Evolutionary conservation across 805 yeast genomes (phyloP).

Genomic region (Peterozyma xylosa): DNA sequence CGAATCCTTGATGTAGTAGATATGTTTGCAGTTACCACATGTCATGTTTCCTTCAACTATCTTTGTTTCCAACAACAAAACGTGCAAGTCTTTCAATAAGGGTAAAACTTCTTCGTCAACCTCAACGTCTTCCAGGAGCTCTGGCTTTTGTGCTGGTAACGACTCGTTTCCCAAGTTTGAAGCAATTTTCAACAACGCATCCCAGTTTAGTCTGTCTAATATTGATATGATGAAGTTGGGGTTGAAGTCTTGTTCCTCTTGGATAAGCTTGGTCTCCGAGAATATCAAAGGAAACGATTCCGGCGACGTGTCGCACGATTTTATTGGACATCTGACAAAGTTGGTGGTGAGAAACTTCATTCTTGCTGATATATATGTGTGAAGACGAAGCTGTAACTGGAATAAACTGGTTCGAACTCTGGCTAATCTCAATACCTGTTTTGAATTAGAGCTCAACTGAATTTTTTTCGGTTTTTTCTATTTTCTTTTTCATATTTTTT

Average conservation of each 20-base stretch:
- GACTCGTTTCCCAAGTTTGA: conserved; percentile 60
- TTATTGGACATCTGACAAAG: conserved; percentile 90
- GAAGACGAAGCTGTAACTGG: background rate
- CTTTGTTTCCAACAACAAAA: conserved; percentile 75
- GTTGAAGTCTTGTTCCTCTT: conserved; percentile 75
- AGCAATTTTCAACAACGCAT: conserved; percentile 73
- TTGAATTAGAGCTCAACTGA: background rate
- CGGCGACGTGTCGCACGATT: conserved; percentile 65
- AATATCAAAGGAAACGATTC: conserved; percentile 78
- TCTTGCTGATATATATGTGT: background rate
- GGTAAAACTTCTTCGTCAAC: conserved; percentile 38
- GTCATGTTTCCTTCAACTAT: conserved; percentile 85
- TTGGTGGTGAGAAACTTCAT: conserved; percentile 97
- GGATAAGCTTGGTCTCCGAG: conserved; percentile 59
- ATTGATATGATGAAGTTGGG: conserved; percentile 74
- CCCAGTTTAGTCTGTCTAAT: conserved; percentile 83
- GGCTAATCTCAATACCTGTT: background rate
- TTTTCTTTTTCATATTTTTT: background rate
- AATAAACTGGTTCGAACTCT: background rate
- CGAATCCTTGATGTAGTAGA: conserved; percentile 84
- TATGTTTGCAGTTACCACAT: conserved; percentile 80
- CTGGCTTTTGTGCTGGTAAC: conserved; percentile 58
- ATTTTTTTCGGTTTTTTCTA: background rate
- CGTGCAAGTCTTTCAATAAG: conserved; percentile 69
- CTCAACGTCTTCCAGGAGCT: conserved; percentile 33